Conservation (phyloP, 1,284 basidiomycete species). For the Cystobasidiaceae sp. region DNA sequence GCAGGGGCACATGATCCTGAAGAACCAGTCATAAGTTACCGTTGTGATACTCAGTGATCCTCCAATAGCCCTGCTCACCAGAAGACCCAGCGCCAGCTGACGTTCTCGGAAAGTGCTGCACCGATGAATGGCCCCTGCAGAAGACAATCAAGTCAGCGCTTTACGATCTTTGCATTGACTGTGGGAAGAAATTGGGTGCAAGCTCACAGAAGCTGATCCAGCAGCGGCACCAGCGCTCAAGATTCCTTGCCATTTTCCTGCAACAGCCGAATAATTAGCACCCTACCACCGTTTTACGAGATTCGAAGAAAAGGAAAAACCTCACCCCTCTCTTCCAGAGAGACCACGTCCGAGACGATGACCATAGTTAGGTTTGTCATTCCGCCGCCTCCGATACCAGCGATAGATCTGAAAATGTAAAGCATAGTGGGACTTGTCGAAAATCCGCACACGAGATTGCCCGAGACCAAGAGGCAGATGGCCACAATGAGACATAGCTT, state of each 20-base stretch:
- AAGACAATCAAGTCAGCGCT: background rate
- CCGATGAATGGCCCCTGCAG: conserved; percentile 25
- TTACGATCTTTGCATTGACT: background rate
- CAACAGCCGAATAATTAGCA: background rate
- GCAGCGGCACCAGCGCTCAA: conserved; percentile 14
- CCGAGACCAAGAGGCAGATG: conserved; percentile 33
- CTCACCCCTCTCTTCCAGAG: conserved; percentile 18
- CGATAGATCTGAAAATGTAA: conserved; percentile 34
- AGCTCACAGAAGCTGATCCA: conserved; percentile 5
- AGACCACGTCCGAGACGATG: conserved; percentile 24
- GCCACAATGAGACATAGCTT: conserved; percentile 35
- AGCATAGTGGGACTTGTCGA: conserved; percentile 31
- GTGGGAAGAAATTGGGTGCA: background rate
- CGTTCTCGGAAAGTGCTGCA: conserved; percentile 17
- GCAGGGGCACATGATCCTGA: conserved; percentile 24
- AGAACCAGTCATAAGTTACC: background rate
- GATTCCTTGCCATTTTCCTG: conserved; percentile 32
- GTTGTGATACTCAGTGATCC: background rate
- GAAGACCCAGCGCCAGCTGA: conserved; percentile 24
- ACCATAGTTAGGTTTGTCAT: conserved; percentile 23
- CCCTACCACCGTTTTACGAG: background rate
- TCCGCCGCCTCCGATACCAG: conserved; percentile 39
- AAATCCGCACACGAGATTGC: conserved; percentile 36
- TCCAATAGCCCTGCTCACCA: conserved; percentile 2
- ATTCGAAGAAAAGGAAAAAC: background rate